Evolutionary conservation across 2,329 filamentous ascomycete species (phyloP).

Genomic region (Nigrospora osmanthi): DNA sequence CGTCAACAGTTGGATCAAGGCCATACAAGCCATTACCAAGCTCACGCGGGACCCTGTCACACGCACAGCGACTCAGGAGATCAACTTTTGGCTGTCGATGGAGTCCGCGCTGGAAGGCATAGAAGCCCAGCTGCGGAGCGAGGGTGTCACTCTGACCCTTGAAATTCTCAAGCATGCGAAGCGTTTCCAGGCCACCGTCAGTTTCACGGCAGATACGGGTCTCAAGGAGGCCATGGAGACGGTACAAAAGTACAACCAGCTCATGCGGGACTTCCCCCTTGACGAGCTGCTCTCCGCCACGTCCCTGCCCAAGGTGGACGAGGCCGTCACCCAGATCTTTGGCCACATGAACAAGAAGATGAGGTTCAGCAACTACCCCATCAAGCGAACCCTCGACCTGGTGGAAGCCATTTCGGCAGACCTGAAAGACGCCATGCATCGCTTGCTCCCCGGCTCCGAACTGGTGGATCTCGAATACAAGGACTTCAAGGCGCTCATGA

Average conservation of each 20-base stretch:
- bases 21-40: slow-evolving; percentile 93
- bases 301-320: slow-evolving; percentile 78
- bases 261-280: slow-evolving; percentile 96
- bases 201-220: slow-evolving; percentile 92
- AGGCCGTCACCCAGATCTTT: slow-evolving; percentile 86
- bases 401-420: slow-evolving; percentile 96
- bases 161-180: slow-evolving; percentile 96
- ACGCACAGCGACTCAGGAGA: slow-evolving; percentile 86
- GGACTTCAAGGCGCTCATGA: slow-evolving; percentile 83
- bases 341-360: slow-evolving; percentile 95
- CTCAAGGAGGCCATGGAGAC: slow-evolving; percentile 92
- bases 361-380: slow-evolving; percentile 91
- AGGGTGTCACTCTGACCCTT: slow-evolving; percentile 83
- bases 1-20: slow-evolving; percentile 98
- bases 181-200: slow-evolving; percentile 94
- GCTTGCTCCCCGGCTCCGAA: slow-evolving; percentile 75
- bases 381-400: slow-evolving; percentile 82
- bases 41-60: slow-evolving; percentile 75
- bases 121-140: slow-evolving; percentile 77
- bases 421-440: slow-evolving; percentile 78
- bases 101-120: slow-evolving; percentile 89
- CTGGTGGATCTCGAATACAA: slow-evolving; percentile 88
- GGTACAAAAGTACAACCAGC: slow-evolving; percentile 96
- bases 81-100: slow-evolving; percentile 99
- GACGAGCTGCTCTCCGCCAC: slow-evolving; percentile 92